phyloP scores from a whole-genome alignment of 2,329 filamentous ascomycete genomes.

The Aspergillus ochraceus region DNA sequence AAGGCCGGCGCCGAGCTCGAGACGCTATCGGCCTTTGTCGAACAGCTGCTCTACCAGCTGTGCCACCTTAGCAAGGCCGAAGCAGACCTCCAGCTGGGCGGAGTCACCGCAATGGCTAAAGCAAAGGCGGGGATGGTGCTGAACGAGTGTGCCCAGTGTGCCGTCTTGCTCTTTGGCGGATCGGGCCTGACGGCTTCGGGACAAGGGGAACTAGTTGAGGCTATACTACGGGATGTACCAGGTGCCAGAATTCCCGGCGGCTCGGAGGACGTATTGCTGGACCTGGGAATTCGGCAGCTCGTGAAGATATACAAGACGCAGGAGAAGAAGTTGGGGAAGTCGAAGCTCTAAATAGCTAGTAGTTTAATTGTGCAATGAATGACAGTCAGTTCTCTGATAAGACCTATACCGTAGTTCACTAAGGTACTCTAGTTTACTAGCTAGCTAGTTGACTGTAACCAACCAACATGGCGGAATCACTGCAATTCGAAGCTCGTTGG shows the following conservation, averaged over 20 bases:
- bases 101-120: constrained; percentile 70
- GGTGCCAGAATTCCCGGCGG: constrained; percentile 66
- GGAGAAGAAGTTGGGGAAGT: constrained; percentile 31
- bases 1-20: constrained; percentile 69
- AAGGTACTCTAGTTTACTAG: too few relatives aligned
- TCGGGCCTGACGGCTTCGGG: constrained; percentile 68
- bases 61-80: constrained; percentile 55
- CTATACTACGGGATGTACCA: constrained; percentile 64
- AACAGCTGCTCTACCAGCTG: constrained; percentile 69
- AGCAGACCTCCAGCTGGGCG: constrained; percentile 59
- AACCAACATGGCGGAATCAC: too few relatives aligned
- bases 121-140: constrained; percentile 71
- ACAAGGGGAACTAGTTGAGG: constrained; percentile 69
- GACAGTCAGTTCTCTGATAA: too few relatives aligned
- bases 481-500: too few relatives aligned
- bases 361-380: too few relatives aligned
- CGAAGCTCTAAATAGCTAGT: constrained; percentile 25
- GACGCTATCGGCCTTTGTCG: constrained; percentile 70
- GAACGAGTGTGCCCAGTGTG: constrained; percentile 68
- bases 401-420: too few relatives aligned
- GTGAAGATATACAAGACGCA: constrained; percentile 62
- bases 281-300: constrained; percentile 67
- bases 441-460: too few relatives aligned
- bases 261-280: constrained; percentile 71
- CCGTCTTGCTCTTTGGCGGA: constrained; percentile 71